phyloP scores from a whole-genome alignment of 352 stramenopile genomes.

The Globisporangium nagaii region DNA sequence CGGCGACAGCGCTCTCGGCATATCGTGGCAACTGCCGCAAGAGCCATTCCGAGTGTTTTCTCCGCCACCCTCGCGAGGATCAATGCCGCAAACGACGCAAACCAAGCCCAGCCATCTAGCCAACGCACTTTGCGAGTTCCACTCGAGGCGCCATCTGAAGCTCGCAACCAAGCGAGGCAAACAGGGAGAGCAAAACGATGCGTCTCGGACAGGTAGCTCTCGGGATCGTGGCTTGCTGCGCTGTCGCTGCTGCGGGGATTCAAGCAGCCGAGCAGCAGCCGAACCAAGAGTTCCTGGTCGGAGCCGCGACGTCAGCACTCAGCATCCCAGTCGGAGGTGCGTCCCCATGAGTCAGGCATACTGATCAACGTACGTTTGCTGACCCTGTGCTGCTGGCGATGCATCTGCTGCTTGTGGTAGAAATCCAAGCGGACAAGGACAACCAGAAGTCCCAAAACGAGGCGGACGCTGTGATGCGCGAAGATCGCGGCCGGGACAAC shows the following conservation, averaged over 20 bases:
- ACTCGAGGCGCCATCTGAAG: neutral
- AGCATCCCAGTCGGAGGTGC: neutral
- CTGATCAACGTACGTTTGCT: neutral
- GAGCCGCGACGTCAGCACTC: neutral
- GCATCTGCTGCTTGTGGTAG: no score
- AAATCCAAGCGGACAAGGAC: neutral
- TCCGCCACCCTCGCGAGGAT: neutral
- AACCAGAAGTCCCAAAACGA: neutral
- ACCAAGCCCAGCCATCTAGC: neutral
- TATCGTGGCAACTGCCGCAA: neutral
- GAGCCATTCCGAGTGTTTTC: neutral
- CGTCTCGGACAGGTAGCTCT: neutral
- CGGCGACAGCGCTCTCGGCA: no score
- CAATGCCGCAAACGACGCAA: neutral
- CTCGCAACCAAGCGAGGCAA: neutral
- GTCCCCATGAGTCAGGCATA: neutral
- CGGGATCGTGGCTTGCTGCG: neutral
- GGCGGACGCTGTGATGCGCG: neutral
- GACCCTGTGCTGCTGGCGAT: no score
- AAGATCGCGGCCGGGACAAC: neutral
- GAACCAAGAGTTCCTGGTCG: neutral
- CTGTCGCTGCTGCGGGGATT: neutral
- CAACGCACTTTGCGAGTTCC: neutral
- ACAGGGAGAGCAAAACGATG: neutral
- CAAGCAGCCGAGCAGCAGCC: neutral